phyloP scores from a whole-genome alignment of 306 rosid species.

The Acmispon strigosus region DNA sequence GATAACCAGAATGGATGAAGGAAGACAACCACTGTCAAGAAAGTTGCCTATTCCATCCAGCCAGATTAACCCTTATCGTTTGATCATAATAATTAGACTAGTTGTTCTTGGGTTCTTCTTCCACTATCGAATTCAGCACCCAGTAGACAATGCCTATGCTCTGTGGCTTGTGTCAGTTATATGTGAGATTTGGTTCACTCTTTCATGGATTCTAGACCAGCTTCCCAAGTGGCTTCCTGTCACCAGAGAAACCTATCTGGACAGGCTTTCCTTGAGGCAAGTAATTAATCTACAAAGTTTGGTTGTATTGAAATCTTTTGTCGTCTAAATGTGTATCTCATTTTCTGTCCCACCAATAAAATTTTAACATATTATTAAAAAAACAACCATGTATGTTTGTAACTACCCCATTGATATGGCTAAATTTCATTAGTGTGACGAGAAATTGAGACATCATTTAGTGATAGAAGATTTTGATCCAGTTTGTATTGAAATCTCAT shows the following conservation, averaged over 20 bases:
- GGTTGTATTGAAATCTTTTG: no score
- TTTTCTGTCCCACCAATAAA: no score
- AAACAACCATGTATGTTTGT: no score
- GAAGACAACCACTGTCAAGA: slow-evolving; percentile 64
- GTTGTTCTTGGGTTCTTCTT: slow-evolving; percentile 65
- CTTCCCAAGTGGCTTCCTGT: slow-evolving; percentile 65
- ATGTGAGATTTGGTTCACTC: slow-evolving; percentile 69
- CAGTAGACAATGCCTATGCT: slow-evolving; percentile 52
- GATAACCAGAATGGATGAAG: slow-evolving; percentile 57
- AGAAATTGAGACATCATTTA: no score
- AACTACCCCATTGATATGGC: no score
- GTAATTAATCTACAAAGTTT: background rate
- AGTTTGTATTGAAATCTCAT: no score
- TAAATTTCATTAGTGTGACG: no score
- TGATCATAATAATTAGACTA: slow-evolving; percentile 53
- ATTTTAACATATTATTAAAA: no score
- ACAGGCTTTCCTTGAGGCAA: slow-evolving; percentile 55
- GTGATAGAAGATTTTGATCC: no score
- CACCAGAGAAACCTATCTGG: slow-evolving; percentile 54
- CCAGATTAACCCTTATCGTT: slow-evolving; percentile 52
- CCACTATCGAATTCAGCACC: slow-evolving; percentile 50
- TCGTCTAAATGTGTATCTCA: no score
- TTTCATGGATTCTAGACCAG: slow-evolving; percentile 70
- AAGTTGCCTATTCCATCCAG: slow-evolving; percentile 48
- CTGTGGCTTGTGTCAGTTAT: slow-evolving; percentile 59